A percentile compares a stretch with the other conserved stretches of the same genome.
These are phyloP conservation scores for Hymenoscyphus salicellus DNA, from an alignment of 2,329 filamentous ascomycete genomes.

Conservation along the genomic window DNA sequence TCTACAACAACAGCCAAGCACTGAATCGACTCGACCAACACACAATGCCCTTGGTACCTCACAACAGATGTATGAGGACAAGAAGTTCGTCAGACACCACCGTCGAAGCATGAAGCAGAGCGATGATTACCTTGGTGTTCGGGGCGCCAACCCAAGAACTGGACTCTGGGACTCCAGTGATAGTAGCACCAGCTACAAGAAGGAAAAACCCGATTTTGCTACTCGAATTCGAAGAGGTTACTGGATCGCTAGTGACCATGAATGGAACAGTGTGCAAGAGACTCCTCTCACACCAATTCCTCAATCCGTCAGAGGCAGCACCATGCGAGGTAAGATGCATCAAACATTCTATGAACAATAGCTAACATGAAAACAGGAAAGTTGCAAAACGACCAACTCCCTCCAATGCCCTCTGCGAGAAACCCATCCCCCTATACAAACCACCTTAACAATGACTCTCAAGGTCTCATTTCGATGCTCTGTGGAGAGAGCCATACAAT, in stretches of 20 bases:
- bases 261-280: constrained; percentile 39
- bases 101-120: constrained; percentile 50
- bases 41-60: background rate
- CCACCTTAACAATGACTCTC: constrained; percentile 6
- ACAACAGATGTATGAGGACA: constrained; percentile 21
- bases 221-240: constrained; percentile 38
- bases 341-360: constrained; percentile 30
- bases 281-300: constrained; percentile 40
- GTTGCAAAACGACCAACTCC: constrained; percentile 18
- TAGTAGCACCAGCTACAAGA: constrained; percentile 38
- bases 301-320: constrained; percentile 21
- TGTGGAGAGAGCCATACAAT: constrained; percentile 8
- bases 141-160: constrained; percentile 56
- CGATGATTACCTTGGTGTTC: constrained; percentile 58
- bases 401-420: constrained; percentile 22
- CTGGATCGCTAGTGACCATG: constrained; percentile 36
- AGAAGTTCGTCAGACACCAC: constrained; percentile 30
- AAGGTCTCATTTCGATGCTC: constrained; percentile 16
- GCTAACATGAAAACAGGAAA: constrained; percentile 13
- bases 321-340: constrained; percentile 33
- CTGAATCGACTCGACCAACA: background rate
- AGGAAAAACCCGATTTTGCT: constrained; percentile 48
- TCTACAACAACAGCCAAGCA: constrained; percentile 5
- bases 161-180: constrained; percentile 52
- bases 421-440: constrained; percentile 17